A percentile compares a stretch with the other conserved stretches of the same genome.
phyloP scores from a whole-genome alignment of 2,329 filamentous ascomycete genomes.

The Colletotrichum graminicola region DNA sequence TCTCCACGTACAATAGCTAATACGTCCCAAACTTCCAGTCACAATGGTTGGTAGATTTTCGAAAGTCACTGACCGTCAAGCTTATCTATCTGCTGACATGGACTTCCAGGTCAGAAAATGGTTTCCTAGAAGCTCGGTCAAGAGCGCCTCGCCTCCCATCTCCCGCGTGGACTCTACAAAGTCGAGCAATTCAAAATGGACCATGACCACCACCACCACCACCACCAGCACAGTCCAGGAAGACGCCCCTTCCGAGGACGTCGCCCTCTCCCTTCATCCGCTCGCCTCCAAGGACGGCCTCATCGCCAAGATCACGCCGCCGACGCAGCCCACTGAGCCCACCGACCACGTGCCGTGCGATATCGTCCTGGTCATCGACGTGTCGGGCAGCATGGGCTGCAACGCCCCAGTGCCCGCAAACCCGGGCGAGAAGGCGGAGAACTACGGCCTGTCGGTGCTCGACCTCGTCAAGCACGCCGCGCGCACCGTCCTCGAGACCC shows the following conservation, averaged over 20 bases:
- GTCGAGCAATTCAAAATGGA: slow-evolving; percentile 10
- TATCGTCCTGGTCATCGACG: slow-evolving; percentile 72
- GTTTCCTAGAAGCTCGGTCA: slow-evolving; percentile 11
- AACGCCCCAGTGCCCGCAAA: slow-evolving; percentile 60
- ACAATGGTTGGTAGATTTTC: background rate
- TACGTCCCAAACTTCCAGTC: background rate
- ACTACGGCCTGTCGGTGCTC: slow-evolving; percentile 65
- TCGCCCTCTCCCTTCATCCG: slow-evolving; percentile 53
- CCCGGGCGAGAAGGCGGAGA: slow-evolving; percentile 56
- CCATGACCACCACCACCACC: slow-evolving; percentile 18
- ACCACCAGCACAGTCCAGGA: slow-evolving; percentile 16
- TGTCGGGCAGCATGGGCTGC: slow-evolving; percentile 68
- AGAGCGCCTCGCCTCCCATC: background rate
- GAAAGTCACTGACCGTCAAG: background rate
- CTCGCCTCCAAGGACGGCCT: slow-evolving; percentile 55
- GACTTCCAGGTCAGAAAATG: slow-evolving; percentile 30
- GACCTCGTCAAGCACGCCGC: slow-evolving; percentile 73
- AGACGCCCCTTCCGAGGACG: slow-evolving; percentile 17
- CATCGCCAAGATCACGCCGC: slow-evolving; percentile 61
- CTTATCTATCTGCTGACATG: background rate
- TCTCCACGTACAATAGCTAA: no score
- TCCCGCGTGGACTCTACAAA: background rate
- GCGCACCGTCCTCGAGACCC: slow-evolving; percentile 67
- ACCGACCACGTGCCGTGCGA: slow-evolving; percentile 65
- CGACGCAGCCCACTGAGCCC: slow-evolving; percentile 49